phyloP scores from a whole-genome alignment of 179 eudicot genomes.

The Camellia oleifera region DNA sequence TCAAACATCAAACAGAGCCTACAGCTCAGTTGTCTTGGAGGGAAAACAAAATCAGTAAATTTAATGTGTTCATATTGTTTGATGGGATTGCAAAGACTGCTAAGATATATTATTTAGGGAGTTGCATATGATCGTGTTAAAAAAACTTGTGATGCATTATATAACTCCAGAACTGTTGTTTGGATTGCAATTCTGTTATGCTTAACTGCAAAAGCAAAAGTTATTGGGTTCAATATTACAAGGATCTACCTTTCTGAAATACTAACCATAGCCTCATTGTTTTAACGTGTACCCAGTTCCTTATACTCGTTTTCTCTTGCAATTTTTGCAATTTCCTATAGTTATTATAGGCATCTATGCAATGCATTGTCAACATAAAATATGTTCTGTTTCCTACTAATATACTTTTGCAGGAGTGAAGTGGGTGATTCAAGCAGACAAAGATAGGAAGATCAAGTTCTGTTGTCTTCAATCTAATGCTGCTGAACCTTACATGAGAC shows the following conservation, averaged over 20 bases:
- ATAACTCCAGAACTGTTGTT: too few species aligned
- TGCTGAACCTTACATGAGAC: conserved; percentile 83
- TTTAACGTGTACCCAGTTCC: not conserved
- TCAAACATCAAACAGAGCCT: too few species aligned
- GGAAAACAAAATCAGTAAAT: too few species aligned
- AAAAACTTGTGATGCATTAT: not conserved
- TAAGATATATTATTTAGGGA: too few species aligned
- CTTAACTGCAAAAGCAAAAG: not conserved
- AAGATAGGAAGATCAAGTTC: conserved; percentile 73
- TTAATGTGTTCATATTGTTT: not conserved
- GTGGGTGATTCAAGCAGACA: conserved; percentile 72
- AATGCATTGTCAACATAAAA: not conserved
- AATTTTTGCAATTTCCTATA: not conserved
- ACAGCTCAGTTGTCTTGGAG: too few species aligned
- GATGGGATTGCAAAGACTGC: not conserved
- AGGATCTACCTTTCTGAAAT: not conserved
- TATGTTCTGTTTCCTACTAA: not conserved
- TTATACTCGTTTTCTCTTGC: not conserved
- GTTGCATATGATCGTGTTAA: not conserved
- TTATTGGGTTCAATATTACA: not conserved
- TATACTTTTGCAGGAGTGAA: conserved; percentile 65
- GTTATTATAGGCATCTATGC: not conserved
- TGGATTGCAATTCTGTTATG: not conserved
- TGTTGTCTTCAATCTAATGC: conserved; percentile 91
- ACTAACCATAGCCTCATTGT: not conserved